A percentile compares a stretch with the other conserved stretches of the same genome.
These are phyloP conservation scores for Zasmidium cellare DNA, from an alignment of 2,329 filamentous ascomycete species.

Conservation along the genomic window DNA sequence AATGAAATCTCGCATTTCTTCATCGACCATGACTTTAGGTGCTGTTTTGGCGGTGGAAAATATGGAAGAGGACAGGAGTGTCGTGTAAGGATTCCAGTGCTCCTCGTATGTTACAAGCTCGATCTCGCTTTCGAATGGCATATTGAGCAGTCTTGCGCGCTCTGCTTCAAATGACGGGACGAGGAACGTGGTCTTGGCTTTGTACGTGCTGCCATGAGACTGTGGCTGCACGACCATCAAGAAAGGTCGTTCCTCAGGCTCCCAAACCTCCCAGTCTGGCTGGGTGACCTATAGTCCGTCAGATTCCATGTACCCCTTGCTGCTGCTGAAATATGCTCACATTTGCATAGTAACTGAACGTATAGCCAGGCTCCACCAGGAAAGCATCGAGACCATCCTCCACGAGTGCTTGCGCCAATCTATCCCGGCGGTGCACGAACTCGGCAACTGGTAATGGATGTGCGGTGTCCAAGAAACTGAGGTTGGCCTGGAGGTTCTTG, in stretches of 20 bases:
- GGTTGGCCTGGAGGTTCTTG: constrained; percentile 44
- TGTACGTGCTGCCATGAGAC: constrained; percentile 41
- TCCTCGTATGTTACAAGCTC: constrained; percentile 63
- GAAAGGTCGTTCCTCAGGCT: constrained; percentile 64
- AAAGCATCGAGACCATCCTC: constrained; percentile 58
- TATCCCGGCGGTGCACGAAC: constrained; percentile 56
- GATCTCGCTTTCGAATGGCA: constrained; percentile 54
- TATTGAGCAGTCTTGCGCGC: constrained; percentile 58
- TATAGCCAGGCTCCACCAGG: constrained; percentile 64
- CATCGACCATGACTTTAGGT: constrained; percentile 60
- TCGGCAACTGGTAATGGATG: constrained; percentile 52
- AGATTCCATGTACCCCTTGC: neutral
- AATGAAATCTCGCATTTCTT: constrained; percentile 66
- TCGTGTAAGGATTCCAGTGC: constrained; percentile 64
- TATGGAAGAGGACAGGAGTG: constrained; percentile 40
- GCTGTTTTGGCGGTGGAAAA: constrained; percentile 14
- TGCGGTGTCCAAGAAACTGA: constrained; percentile 54
- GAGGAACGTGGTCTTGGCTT: constrained; percentile 59
- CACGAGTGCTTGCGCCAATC: constrained; percentile 57
- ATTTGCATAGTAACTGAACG: constrained; percentile 60
- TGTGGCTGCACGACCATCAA: constrained; percentile 60
- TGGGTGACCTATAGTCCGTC: neutral
- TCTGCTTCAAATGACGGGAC: constrained; percentile 62
- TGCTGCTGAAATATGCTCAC: neutral
- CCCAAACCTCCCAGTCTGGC: constrained; percentile 62